These are phyloP conservation scores for Plasmodium billcollinsi DNA, from an alignment of 169 alveolate species.

Conservation along the genomic window DNA sequence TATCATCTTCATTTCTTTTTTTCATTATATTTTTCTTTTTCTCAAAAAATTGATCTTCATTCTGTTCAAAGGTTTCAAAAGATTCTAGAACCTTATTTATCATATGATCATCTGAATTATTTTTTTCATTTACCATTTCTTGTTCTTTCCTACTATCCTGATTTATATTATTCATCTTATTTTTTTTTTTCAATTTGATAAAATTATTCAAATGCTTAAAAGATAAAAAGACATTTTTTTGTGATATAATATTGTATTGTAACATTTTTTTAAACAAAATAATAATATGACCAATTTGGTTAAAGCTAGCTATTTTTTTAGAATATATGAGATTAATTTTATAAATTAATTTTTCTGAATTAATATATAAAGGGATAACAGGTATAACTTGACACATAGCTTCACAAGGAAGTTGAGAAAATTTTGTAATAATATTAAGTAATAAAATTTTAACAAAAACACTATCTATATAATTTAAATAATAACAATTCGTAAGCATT, in stretches of 20 bases:
- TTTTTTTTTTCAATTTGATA: constrained; percentile 31
- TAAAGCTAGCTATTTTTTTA: constrained; percentile 69
- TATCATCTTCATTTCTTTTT: neutral
- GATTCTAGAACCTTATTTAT: constrained; percentile 27
- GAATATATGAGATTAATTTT: constrained; percentile 70
- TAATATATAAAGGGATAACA: constrained; percentile 44
- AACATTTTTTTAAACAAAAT: constrained; percentile 62
- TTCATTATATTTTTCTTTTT: constrained; percentile 14
- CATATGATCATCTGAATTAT: constrained; percentile 1
- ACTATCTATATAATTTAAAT: constrained; percentile 43
- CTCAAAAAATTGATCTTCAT: neutral
- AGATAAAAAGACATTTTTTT: constrained; percentile 50
- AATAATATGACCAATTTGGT: constrained; percentile 42
- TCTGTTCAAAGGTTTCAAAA: constrained; percentile 9
- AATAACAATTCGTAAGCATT: constrained; percentile 46
- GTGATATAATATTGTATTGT: constrained; percentile 65
- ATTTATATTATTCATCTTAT: neutral
- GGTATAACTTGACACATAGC: constrained; percentile 67
- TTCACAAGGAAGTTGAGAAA: constrained; percentile 76
- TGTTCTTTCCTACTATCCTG: neutral
- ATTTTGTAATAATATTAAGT: constrained; percentile 24
- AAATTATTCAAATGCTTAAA: constrained; percentile 56
- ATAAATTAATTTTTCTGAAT: constrained; percentile 41
- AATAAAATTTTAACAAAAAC: constrained; percentile 37
- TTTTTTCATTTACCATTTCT: neutral